A percentile compares a stretch with the other conserved stretches of the same genome.
Conservation (phyloP, 1,284 basidiomycete species). For the Sutorius eximius region DNA sequence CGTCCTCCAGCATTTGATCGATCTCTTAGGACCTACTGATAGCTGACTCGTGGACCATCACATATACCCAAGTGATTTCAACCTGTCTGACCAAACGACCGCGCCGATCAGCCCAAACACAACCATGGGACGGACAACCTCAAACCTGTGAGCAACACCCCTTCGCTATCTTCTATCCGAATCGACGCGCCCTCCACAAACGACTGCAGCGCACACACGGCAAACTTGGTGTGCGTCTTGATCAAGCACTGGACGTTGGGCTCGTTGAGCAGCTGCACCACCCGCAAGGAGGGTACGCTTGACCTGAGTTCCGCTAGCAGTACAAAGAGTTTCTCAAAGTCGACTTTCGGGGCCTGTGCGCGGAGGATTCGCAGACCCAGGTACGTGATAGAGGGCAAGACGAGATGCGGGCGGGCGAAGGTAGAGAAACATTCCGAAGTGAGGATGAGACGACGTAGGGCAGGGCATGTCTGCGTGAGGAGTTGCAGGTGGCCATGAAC, state of each 20-base stretch:
- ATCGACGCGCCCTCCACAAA: slow-evolving; percentile 7
- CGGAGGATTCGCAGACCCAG: slow-evolving; percentile 15
- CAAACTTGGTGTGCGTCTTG: slow-evolving; percentile 15
- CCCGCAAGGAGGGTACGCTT: slow-evolving; percentile 21
- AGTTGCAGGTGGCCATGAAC: slow-evolving; percentile 2
- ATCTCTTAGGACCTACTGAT: background rate
- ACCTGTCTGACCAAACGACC: slow-evolving; percentile 14
- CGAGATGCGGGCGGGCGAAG: background rate
- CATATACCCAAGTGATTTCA: slow-evolving; percentile 5
- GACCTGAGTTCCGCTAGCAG: slow-evolving; percentile 14
- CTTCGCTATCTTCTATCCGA: slow-evolving; percentile 29
- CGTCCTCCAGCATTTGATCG: background rate
- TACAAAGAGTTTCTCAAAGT: slow-evolving; percentile 13
- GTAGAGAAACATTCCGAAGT: slow-evolving; percentile 4
- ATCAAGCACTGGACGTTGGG: slow-evolving; percentile 23
- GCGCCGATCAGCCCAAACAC: slow-evolving; percentile 2
- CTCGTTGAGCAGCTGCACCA: slow-evolving; percentile 24
- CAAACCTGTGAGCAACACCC: slow-evolving; percentile 25
- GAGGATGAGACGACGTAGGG: slow-evolving; percentile 24
- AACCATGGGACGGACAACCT: background rate
- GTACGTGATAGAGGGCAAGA: slow-evolving; percentile 20
- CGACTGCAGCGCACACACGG: slow-evolving; percentile 6
- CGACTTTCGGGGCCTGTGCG: slow-evolving; percentile 7
- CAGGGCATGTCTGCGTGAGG: slow-evolving; percentile 17
- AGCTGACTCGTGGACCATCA: background rate